phyloP scores from a whole-genome alignment of 1,284 basidiomycete genomes.

The Gomphus bonarii region DNA sequence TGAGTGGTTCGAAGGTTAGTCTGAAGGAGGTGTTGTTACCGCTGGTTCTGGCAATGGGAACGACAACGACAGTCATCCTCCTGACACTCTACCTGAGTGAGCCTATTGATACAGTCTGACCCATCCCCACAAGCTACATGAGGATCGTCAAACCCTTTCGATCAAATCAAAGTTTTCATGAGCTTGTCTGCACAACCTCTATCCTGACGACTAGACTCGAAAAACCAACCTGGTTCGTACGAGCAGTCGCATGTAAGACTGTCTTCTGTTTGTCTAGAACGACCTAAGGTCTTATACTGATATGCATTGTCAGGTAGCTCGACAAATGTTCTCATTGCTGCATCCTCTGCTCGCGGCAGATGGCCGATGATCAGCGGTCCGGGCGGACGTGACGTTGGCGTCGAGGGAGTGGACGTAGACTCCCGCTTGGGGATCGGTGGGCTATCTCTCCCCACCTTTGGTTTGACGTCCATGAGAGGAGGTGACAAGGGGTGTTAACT shows the following conservation, averaged over 20 bases:
- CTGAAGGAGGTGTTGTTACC: constrained; percentile 40
- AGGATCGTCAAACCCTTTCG: constrained; percentile 44
- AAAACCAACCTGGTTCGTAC: constrained; percentile 68
- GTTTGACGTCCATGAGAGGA: constrained; percentile 3
- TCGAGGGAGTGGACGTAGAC: constrained; percentile 9
- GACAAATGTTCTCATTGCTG: constrained; percentile 66
- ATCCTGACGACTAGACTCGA: constrained; percentile 3
- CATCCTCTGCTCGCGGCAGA: constrained; percentile 65
- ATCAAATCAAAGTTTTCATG: constrained; percentile 13
- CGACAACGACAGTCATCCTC: constrained; percentile 81
- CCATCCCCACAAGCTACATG: constrained; percentile 76
- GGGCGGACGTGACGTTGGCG: constrained; percentile 15
- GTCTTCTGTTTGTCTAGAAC: constrained; percentile 81
- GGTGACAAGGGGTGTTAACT: background rate
- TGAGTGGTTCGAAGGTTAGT: background rate
- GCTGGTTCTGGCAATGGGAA: constrained; percentile 82
- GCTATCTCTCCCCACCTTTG: background rate
- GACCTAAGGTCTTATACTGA: constrained; percentile 80
- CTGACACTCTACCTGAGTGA: constrained; percentile 95
- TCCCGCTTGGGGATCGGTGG: constrained; percentile 2
- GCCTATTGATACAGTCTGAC: constrained; percentile 94
- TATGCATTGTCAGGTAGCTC: constrained; percentile 78
- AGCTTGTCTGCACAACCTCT: constrained; percentile 6
- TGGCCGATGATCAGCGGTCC: constrained; percentile 64
- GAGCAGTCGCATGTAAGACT: constrained; percentile 90